Evolutionary conservation across 768 basidiomycete species (phyloP), one percentile per base, ranked within the genome.

Genomic region (Dictyophora rubrovolvata): DNA sequence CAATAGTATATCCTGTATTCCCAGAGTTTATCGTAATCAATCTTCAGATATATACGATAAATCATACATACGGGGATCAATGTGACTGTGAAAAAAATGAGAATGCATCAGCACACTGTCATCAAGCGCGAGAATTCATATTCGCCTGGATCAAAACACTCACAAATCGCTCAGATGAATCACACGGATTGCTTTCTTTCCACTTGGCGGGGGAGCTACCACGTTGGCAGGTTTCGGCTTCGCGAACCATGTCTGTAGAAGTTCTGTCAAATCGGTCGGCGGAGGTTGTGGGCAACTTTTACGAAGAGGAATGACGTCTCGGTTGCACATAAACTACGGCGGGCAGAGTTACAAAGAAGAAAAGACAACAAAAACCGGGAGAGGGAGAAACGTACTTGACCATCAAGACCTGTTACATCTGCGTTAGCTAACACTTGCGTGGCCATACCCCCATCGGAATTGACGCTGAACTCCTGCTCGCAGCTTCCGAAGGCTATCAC

Each of bases 1-100:
- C 65, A 18, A 63, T 65, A 20, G 63, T 53, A 55, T 68, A 68
- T n/a, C 66, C 62, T 62, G 12, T 6, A 6, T 20, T 16, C 42
- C 12, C 28, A 28, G 28, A 28, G 28, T 28, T 28, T 28, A 28
- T 28, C 28, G 7, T 28, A 28, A 28, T 7, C 42, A 42, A 14
- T 55, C 35, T 35, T 36, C 17, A 37, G 21, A n/a, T 47, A 34
- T 36, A 50, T 11, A 9, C n/a, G 34, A 53, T 28, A 6, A 16
- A 21, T 20, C 17, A 21, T 10, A 53, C 61, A 16, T 23, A 62
- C 61, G 65, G 17, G 65, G 65, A 50, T 67, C 66, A 54, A 68
- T 54, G 53, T 67, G 67, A 57, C 57, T 59, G 17, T 28, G 10
- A n/a, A 21, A 28, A 28, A 7, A 28, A 28, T n/a, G 22, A 42